Evolutionary conservation across 768 basidiomycete species (phyloP).

Genomic region (Scleroderma citrinum): DNA sequence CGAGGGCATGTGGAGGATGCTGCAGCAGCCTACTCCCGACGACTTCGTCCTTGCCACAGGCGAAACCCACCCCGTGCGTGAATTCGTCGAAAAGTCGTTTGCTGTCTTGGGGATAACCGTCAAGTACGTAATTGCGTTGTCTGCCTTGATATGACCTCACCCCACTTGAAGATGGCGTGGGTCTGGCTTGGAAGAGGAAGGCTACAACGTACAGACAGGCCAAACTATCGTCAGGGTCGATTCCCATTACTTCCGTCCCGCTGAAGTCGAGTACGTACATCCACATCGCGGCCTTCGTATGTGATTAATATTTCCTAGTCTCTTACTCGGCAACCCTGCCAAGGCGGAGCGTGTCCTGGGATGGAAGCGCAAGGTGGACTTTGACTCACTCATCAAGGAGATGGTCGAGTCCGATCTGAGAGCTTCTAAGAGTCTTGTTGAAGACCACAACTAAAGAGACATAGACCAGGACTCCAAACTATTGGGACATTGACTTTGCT

Average conservation of each 20-base stretch:
- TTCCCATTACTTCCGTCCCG: constrained; percentile 86
- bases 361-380: constrained; percentile 85
- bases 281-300: neutral
- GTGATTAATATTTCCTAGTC: constrained; percentile 33
- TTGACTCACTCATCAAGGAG: constrained; percentile 81
- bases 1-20: constrained; percentile 97
- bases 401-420: constrained; percentile 85
- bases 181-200: constrained; percentile 71
- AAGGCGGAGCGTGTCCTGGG: constrained; percentile 87
- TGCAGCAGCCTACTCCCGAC: constrained; percentile 76
- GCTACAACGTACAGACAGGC: constrained; percentile 61
- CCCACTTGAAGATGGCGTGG: constrained; percentile 64
- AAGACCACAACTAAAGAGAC: constrained; percentile 66
- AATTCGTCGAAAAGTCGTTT: constrained; percentile 90
- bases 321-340: constrained; percentile 80
- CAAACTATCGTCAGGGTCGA: constrained; percentile 81
- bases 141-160: constrained; percentile 1
- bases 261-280: constrained; percentile 81
- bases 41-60: constrained; percentile 96
- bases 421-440: constrained; percentile 66
- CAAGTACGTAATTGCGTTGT: constrained; percentile 35
- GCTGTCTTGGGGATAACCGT: constrained; percentile 59
- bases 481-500: no score
- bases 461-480: neutral
- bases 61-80: constrained; percentile 91